Base-by-base conservation (phyloP, 345 rosid genomes). In the Rhizophora mangle region DNA sequence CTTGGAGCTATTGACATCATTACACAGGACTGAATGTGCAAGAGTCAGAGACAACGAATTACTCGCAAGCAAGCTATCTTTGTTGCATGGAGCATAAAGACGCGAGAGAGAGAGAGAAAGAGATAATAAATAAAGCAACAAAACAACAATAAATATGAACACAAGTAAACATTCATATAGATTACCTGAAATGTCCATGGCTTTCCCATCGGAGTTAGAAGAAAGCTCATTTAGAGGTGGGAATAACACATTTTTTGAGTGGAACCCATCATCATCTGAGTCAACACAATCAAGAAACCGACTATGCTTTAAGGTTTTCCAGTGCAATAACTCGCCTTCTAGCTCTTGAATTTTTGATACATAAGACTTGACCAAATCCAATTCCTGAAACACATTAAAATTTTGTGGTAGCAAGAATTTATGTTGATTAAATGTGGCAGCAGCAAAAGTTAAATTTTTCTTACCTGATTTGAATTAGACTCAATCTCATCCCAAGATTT, bases 401-500 rank as follows among this genome's bases (percentile, higher is more conserved):
- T 32, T 30, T 51, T 51, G 46, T 61, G 60, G 72, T 60, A 77
- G 49, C 51, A 49, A 73, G 15, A 8, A 13, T 2, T 53, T 43
- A 11, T 51, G 10, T 24, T 16, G 18, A 62, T 30, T 8, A 6
- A 15, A 24, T 13, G 29, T 5, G 9, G 29, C 31, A 5, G 29
- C 15, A 26, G 47, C 20, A 58, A 64, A 39, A 71, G 31, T 34
- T 54, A 37, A 60, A 31, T 32, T 15, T 62, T 8, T 32, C 79
- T 24, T 5, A 90, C 98, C 96, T 84, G 82, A 78, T 77, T 76
- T 74, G 79, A 49, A 67, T 73, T 69, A 37, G 84, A 73, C 46
- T 88, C 96, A 76, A 87, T 85, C 75, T 95, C 99, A 68, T 95
- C 97, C 93, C 93, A 88, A 54, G 96, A 74, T 85, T 85, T 88